Conservation (phyloP, 306 rosid species). For the Cicer cuneatum region DNA sequence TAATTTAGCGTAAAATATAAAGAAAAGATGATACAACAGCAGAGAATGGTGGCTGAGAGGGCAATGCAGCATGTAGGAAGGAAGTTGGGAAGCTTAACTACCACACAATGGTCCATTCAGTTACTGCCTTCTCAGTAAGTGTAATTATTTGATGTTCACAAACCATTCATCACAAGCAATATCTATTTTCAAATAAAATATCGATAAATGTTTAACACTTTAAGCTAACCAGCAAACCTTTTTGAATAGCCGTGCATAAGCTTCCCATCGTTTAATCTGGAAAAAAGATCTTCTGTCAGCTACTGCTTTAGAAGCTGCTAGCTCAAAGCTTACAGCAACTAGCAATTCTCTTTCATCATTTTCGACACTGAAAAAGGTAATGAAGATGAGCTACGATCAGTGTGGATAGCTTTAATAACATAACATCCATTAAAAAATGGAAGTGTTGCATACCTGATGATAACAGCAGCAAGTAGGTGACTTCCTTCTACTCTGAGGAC, state of each 20-base stretch:
- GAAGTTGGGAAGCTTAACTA: conserved; percentile 25
- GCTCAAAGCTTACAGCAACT: conserved; percentile 88
- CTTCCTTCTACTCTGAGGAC: conserved; percentile 98
- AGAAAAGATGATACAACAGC: conserved; percentile 33
- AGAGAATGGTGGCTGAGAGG: neutral
- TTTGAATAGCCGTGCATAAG: conserved; percentile 79
- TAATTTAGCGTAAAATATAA: conserved; percentile 21
- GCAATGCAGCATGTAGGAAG: conserved; percentile 19
- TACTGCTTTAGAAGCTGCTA: conserved; percentile 89
- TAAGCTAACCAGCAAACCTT: conserved; percentile 64
- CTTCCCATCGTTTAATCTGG: conserved; percentile 88
- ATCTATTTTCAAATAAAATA: conserved; percentile 3
- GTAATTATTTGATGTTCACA: conserved; percentile 10
- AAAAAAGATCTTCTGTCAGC: conserved; percentile 83
- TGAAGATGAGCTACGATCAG: conserved; percentile 31
- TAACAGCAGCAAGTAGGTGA: conserved; percentile 90
- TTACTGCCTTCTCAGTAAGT: conserved; percentile 33
- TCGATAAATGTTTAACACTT: conserved; percentile 25
- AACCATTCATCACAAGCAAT: conserved; percentile 22
- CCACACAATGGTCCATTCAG: conserved; percentile 30
- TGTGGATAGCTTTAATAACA: conserved; percentile 15
- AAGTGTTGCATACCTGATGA: conserved; percentile 61
- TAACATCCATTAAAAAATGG: conserved; percentile 22
- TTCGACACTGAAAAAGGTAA: conserved; percentile 65
- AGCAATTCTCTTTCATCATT: conserved; percentile 85